A percentile compares a stretch with the other conserved stretches of the same genome.
Evolutionary conservation across 768 basidiomycete species (phyloP).

Genomic region (Mycena floridula): DNA sequence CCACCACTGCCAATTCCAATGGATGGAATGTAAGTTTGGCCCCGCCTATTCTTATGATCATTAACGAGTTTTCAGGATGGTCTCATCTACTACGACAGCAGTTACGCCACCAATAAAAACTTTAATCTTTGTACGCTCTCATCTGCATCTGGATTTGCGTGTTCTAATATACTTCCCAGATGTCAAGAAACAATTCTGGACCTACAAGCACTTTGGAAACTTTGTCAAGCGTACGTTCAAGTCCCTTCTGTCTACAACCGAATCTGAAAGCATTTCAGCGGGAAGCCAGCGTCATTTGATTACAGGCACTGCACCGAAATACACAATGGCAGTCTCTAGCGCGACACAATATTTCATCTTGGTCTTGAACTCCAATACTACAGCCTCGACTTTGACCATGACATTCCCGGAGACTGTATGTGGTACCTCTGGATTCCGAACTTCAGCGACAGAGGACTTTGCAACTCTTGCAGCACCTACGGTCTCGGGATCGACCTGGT

Average conservation of each 20-base stretch:
- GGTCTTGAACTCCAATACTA: conserved; percentile 28
- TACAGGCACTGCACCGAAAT: conserved; percentile 23
- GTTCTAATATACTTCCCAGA: conserved; percentile 12
- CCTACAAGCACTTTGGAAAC: conserved; percentile 34
- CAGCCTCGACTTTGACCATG: conserved; percentile 21
- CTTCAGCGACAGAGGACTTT: conserved; percentile 30
- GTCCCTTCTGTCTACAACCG: background rate
- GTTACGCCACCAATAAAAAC: conserved; percentile 31
- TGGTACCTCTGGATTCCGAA: conserved; percentile 21
- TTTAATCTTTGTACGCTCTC: conserved; percentile 24
- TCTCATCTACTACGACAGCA: conserved; percentile 34
- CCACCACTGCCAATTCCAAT: conserved; percentile 26
- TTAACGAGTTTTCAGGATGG: conserved; percentile 18
- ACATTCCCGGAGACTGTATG: conserved; percentile 29
- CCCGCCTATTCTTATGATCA: background rate
- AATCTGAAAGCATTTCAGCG: conserved; percentile 15
- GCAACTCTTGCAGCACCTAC: conserved; percentile 18
- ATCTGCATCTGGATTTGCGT: background rate
- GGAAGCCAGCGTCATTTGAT: conserved; percentile 28
- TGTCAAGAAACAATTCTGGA: conserved; percentile 32
- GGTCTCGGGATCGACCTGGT: conserved; percentile 18
- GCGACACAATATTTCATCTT: conserved; percentile 22
- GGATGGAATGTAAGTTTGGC: conserved; percentile 32
- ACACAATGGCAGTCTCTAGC: conserved; percentile 25
- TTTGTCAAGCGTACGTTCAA: conserved; percentile 29